Evolutionary conservation across 768 basidiomycete genomes (phyloP), one percentile per base, ranked within the genome.

Genomic region (Roridomyces roridus): DNA sequence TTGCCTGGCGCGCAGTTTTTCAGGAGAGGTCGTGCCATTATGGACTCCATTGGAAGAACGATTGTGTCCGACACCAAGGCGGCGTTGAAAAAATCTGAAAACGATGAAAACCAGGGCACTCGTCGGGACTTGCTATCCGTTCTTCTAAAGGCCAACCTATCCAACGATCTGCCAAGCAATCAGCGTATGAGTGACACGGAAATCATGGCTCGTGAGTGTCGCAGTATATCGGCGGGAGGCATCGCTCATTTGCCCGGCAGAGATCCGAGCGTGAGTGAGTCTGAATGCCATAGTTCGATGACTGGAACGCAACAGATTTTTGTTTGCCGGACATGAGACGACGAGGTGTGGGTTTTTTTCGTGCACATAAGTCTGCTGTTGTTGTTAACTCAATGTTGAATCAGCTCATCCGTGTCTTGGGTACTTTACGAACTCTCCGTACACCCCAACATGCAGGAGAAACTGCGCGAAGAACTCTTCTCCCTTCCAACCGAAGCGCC

Each of bases 81-180:
- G 15, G 48, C 60, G 9, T 72, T 67, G 8, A 40, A 54, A 8
- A 60, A 72, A 5, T 52, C 48, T 5, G 48, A 48, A 12, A 59
- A 47, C 15, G 55, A 58, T 21, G 54, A 64, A 18, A 44, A 68
- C 12, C 64, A 41, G 11, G 37, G 74, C 11, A 60, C 58, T 1
- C 74, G 76, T 9, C 74, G 77, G 5, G 83, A 85, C 65, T 55
- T 85, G 5, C 65, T 85, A 23, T 77, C 74, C 10, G 59, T 81
- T 17, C 70, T 84, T 8, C 72, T 84, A 49, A 74, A 71, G 51
- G 81, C 83, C 6, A 85, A 85, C 63, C 71, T 82, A 73, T 79
- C 79, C 5, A 70, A 70, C 1, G 80, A 85, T 59, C 60, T 81
- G 6, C 73, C 77, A 0, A 78, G 76, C 14, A 67, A 52, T 23